Evolutionary conservation across 1,284 basidiomycete genomes (phyloP), one percentile per base, ranked within the genome.

Genomic region (Ceratobasidium sp.): DNA sequence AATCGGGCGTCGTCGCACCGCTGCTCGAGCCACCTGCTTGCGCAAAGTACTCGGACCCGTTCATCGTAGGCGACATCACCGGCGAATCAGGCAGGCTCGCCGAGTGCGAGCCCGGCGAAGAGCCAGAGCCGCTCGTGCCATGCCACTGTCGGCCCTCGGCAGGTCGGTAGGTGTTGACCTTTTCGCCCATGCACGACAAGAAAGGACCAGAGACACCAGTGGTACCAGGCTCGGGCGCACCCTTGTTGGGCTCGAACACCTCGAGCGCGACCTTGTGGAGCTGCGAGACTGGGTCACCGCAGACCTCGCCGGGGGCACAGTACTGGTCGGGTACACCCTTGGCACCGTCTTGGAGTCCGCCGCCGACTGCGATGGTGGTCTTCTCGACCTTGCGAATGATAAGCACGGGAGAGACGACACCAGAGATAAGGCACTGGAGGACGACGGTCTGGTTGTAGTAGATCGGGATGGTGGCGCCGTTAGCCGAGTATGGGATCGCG

Each of bases 361-460:
- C 95, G 64, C 96, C 95, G 23, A 96, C 91, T 55, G 93, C 94
- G 6, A 91, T 93, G 0, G 93, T 95, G 76, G 92, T 92, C 79
- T 94, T 91, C 77, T 98, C 96, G 73, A 97, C 93, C 79, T 95
- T 94, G 59, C 96, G 92, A 77, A 98, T 93, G 80, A 98, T 92
- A 73, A 98, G 87, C 30, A 96, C 89, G 8, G 96, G 96, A 73
- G 94, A 95, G 77, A 96, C 93, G 30, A 95, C 91, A 23, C 96
- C 96, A 1, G 96, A 97, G 8, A 93, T 93, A 75, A 98, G 85
- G 78, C 96, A 98, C 80, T 98, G 97, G 21, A 98, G 83, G 38
- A 98, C 94, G 59, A 98, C 91, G 0, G 95, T 96, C 80, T 96
- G 94, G 79, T 98, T 98, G 86, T 98, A 98, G 81, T 96, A 94